Evolutionary conservation across 2,329 filamentous ascomycete genomes (phyloP), one percentile per base, ranked within the genome.

Genomic region (Ophiostoma ips): DNA sequence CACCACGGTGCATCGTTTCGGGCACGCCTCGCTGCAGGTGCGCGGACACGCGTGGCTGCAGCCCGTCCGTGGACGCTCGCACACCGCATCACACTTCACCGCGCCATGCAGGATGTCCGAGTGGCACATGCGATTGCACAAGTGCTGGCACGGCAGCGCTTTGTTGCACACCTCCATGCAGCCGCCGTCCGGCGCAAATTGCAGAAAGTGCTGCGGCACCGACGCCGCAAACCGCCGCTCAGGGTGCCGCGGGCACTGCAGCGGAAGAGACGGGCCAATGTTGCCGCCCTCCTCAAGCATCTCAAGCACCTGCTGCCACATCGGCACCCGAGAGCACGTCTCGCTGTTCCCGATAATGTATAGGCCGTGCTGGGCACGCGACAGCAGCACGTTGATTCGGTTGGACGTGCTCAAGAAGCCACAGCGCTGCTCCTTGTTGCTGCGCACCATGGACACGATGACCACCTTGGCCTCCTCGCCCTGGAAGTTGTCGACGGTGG

Each of bases 401-500:
- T 87, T 84, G 0, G 71, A 66, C 0, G 78, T 81, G 24, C 66
- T 72, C 1, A 89, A 66, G 52, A 88, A 89, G 0, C 84, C 84
- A 16, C 73, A 72, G 6, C 71, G 74, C 9, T 64, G 65, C 8
- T 72, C 57, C 0, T 61, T 53, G 55, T 89, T 89, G 63, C 82
- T 85, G 37, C 84, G 73, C 0, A 87, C 82, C 0, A 89, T 66
- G 0, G 80, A 84, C 0, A 88, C 67, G 3, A 89, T 67, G 0
- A 89, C 69, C 9, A 89, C 66, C 48, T 84, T 81, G 2, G 78
- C 79, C 58, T 89, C 83, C 58, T 89, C 83, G 0, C 84, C 84
- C 57, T 89, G 83, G 50, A 86, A 88, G 55, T 87, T 88, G 60
- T 86, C 81, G 0, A 87, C 73, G 0, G 81, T 87, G 0, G 81